Conservation (phyloP, 257 asterid species). For the Scutellaria galericulata region DNA sequence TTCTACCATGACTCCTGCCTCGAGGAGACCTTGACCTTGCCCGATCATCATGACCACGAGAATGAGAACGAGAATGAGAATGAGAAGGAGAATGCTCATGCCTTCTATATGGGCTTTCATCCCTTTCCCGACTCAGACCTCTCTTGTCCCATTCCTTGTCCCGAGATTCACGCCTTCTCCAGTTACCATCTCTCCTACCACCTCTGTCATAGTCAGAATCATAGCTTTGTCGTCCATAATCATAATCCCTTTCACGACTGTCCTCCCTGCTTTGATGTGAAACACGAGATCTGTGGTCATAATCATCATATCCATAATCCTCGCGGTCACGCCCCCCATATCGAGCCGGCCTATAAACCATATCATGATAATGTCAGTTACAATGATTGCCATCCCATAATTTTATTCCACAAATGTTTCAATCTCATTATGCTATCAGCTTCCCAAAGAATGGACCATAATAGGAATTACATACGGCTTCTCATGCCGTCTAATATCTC, state of each 20-base stretch:
- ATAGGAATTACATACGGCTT: slow-evolving; percentile 67
- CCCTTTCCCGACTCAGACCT: slow-evolving; percentile 82
- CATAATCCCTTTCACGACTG: slow-evolving; percentile 84
- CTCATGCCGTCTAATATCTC: slow-evolving; percentile 83
- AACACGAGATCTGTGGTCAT: slow-evolving; percentile 74
- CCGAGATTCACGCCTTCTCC: slow-evolving; percentile 84
- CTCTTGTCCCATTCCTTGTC: slow-evolving; percentile 85
- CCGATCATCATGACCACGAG: slow-evolving; percentile 80
- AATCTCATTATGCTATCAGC: slow-evolving; percentile 48
- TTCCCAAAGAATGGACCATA: slow-evolving; percentile 40
- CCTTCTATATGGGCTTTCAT: slow-evolving; percentile 70
- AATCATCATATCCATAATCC: slow-evolving; percentile 83
- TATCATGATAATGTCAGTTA: slow-evolving; percentile 48
- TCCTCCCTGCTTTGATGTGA: slow-evolving; percentile 72
- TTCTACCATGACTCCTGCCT: slow-evolving; percentile 77
- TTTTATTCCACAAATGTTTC: slow-evolving; percentile 39
- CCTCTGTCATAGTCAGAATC: slow-evolving; percentile 95
- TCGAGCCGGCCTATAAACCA: slow-evolving; percentile 79
- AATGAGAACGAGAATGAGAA: slow-evolving; percentile 65
- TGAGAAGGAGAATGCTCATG: slow-evolving; percentile 68
- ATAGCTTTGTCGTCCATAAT: slow-evolving; percentile 76
- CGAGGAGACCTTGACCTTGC: slow-evolving; percentile 91
- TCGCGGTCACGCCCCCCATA: slow-evolving; percentile 80
- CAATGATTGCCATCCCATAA: slow-evolving; percentile 39
- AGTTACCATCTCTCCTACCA: slow-evolving; percentile 74